A percentile compares a stretch with the other conserved stretches of the same genome.
phyloP scores from a whole-genome alignment of 495 filamentous ascomycete genomes.

The Lasiosphaeria miniovina region DNA sequence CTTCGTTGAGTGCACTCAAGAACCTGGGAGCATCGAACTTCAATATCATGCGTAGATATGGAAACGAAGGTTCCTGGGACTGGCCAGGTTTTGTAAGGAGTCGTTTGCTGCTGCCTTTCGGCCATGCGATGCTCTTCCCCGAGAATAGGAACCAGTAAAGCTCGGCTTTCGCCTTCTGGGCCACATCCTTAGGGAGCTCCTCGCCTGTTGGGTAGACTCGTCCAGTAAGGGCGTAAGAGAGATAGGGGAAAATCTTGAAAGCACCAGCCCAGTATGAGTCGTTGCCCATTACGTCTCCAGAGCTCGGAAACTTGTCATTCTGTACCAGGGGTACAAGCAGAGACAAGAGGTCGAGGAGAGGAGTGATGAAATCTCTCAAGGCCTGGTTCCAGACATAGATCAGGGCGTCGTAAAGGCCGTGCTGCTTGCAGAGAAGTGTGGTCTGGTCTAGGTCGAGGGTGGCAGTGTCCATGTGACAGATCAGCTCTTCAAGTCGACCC shows the following conservation, averaged over 20 bases:
- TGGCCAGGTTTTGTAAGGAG: constrained; percentile 52
- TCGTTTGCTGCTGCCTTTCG: constrained; percentile 50
- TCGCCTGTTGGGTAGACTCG: constrained; percentile 87
- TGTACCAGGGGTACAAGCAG: constrained; percentile 61
- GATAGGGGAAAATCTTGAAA: constrained; percentile 85
- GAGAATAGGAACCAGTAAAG: constrained; percentile 93
- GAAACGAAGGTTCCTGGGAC: constrained; percentile 64
- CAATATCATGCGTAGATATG: constrained; percentile 78
- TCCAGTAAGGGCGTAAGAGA: constrained; percentile 89
- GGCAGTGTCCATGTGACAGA: constrained; percentile 84
- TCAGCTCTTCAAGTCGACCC: constrained; percentile 83
- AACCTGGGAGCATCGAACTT: constrained; percentile 88
- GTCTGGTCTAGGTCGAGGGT: constrained; percentile 95
- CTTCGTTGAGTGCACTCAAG: constrained; percentile 93
- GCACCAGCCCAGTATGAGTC: constrained; percentile 61
- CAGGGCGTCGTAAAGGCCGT: constrained; percentile 89
- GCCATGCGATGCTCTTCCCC: constrained; percentile 66
- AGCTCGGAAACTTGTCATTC: constrained; percentile 44
- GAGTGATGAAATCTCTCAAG: constrained; percentile 83
- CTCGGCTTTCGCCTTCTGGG: constrained; percentile 73
- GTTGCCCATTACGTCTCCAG: constrained; percentile 43
- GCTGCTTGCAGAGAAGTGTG: constrained; percentile 82
- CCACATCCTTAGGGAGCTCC: constrained; percentile 62
- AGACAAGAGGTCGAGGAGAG: constrained; percentile 78
- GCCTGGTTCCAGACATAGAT: constrained; percentile 97